These are phyloP conservation scores for Chytriomyces hyalinus DNA, from an alignment of 192 early-diverging fungal genomes.

Conservation along the genomic window DNA sequence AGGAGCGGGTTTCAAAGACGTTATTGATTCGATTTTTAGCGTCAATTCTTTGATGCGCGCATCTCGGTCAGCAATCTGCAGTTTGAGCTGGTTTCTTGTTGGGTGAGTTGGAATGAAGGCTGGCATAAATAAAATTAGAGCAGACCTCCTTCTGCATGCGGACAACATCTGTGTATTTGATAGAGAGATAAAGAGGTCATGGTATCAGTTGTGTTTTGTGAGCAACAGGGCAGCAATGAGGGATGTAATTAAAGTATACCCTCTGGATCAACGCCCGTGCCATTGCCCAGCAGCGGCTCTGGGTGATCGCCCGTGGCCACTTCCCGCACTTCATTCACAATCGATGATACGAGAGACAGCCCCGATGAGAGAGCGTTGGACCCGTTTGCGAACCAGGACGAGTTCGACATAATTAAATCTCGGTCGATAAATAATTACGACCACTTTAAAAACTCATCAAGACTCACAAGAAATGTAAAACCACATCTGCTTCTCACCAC, in stretches of 20 bases:
- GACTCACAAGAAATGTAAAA: too few species aligned
- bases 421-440: too few species aligned
- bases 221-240: neutral
- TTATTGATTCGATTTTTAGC: neutral
- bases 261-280: neutral
- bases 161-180: neutral
- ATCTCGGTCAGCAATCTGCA: neutral
- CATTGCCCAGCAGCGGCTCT: neutral
- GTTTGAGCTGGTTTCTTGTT: neutral
- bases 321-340: constrained; percentile 15
- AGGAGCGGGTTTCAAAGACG: neutral
- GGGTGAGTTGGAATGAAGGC: neutral
- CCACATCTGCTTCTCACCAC: too few species aligned
- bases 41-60: neutral
- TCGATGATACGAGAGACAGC: neutral
- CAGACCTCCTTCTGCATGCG: neutral
- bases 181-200: neutral
- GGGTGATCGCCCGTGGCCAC: neutral
- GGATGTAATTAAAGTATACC: neutral
- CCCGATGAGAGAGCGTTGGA: constrained; percentile 7
- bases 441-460: too few species aligned
- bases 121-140: neutral
- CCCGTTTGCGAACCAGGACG: constrained; percentile 15
- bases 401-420: neutral
- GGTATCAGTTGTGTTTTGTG: neutral